Evolutionary conservation across 139 green algal genomes (phyloP).

Genomic region (Nannochloris sp.): DNA sequence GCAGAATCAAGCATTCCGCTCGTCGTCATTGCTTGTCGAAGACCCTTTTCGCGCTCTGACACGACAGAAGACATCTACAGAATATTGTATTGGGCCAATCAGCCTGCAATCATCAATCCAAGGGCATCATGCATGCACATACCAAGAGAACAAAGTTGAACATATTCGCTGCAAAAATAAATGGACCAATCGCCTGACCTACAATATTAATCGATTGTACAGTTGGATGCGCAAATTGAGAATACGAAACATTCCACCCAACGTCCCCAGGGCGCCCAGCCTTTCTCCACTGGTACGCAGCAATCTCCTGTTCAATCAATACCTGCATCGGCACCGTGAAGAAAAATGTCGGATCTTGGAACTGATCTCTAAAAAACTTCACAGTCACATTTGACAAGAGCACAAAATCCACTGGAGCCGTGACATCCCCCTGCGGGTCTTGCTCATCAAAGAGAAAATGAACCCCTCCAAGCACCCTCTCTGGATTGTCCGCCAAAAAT

Average conservation of each 20-base stretch:
- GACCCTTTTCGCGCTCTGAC: constrained; percentile 52
- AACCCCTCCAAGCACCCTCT: constrained; percentile 45
- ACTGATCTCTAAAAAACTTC: constrained; percentile 66
- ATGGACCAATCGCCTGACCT: constrained; percentile 59
- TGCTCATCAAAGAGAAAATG: constrained; percentile 42
- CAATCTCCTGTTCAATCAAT: constrained; percentile 61
- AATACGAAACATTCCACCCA: constrained; percentile 32
- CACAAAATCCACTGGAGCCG: constrained; percentile 40
- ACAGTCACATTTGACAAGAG: constrained; percentile 78
- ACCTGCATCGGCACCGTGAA: constrained; percentile 72
- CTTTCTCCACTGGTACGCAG: constrained; percentile 28
- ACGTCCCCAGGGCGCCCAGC: constrained; percentile 17
- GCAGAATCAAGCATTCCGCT: constrained; percentile 80
- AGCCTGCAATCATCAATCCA: background rate
- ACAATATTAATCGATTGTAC: constrained; percentile 54
- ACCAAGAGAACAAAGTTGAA: constrained; percentile 73
- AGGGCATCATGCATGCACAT: background rate
- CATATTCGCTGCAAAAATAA: constrained; percentile 89
- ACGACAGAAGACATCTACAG: constrained; percentile 57
- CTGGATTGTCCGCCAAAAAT: constrained; percentile 60
- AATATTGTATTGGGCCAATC: background rate
- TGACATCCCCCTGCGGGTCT: background rate
- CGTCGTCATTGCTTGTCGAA: constrained; percentile 71
- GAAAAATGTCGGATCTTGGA: constrained; percentile 64
- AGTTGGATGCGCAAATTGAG: constrained; percentile 71